phyloP scores from a whole-genome alignment of 768 basidiomycete genomes.

The Tubosaeta sp. region DNA sequence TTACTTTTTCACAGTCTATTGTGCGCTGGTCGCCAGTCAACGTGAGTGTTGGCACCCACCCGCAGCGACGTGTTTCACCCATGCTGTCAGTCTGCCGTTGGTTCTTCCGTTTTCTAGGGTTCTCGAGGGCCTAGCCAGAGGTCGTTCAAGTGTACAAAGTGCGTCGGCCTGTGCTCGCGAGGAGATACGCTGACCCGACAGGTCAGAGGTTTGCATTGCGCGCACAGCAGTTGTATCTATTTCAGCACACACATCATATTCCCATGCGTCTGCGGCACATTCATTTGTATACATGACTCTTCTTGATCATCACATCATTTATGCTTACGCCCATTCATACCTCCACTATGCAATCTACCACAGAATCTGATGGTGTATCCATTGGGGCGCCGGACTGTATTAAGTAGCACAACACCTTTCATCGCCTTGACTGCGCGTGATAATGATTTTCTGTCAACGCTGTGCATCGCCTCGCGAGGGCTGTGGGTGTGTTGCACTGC shows the following conservation, averaged over 20 bases:
- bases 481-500: neutral
- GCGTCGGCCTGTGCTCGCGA: neutral
- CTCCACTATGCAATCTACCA: constrained; percentile 11
- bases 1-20: constrained; percentile 15
- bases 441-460: neutral
- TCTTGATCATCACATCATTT: constrained; percentile 10
- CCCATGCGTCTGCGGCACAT: constrained; percentile 18
- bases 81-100: constrained; percentile 20
- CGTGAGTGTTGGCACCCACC: constrained; percentile 12
- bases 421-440: neutral
- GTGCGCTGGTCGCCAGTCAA: constrained; percentile 21
- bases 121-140: constrained; percentile 22
- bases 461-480: neutral
- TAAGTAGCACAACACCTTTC: neutral
- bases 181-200: constrained; percentile 3
- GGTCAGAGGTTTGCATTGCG: constrained; percentile 3
- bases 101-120: constrained; percentile 23
- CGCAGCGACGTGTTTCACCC: neutral
- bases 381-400: neutral
- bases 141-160: constrained; percentile 7
- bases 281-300: constrained; percentile 17
- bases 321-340: neutral
- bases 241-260: constrained; percentile 10
- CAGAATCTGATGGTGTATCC: neutral
- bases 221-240: constrained; percentile 16